These are phyloP conservation scores for Cutaneotrichosporon daszewskae DNA, from an alignment of 1,284 basidiomycete species.

Conservation along the genomic window DNA sequence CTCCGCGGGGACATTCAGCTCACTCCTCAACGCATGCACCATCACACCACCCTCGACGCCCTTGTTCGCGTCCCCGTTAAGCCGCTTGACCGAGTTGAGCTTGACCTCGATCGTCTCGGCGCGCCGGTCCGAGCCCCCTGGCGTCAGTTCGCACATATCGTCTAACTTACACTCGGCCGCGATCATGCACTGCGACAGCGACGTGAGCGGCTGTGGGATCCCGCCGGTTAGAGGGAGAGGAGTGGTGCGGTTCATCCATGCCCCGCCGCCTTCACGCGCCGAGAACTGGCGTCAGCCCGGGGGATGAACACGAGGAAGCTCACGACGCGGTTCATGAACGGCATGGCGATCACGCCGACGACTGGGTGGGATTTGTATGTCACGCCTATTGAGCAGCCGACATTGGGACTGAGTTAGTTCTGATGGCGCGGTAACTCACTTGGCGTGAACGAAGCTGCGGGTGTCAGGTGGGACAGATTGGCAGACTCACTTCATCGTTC, in stretches of 20 bases:
- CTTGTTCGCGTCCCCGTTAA: conserved; percentile 66
- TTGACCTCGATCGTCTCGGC: conserved; percentile 60
- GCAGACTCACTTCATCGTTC: conserved; percentile 43
- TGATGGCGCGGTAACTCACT: conserved; percentile 21
- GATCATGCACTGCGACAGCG: conserved; percentile 72
- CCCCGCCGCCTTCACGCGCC: conserved; percentile 69
- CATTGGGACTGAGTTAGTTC: conserved; percentile 29
- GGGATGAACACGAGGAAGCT: conserved; percentile 17
- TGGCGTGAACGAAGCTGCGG: conserved; percentile 41
- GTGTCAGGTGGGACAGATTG: conserved; percentile 5
- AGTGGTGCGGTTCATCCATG: conserved; percentile 61
- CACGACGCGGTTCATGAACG: conserved; percentile 75
- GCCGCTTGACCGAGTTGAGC: conserved; percentile 60
- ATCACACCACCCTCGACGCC: conserved; percentile 74
- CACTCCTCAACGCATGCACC: conserved; percentile 72
- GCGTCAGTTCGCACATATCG: conserved; percentile 3
- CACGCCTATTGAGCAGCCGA: conserved; percentile 67
- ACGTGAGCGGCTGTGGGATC: conserved; percentile 62
- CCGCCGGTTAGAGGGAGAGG: conserved; percentile 69
- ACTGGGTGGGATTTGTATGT: conserved; percentile 72
- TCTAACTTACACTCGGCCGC: conserved; percentile 63
- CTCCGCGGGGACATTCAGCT: conserved; percentile 3
- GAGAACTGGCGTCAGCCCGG: conserved; percentile 57
- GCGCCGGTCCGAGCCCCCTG: conserved; percentile 75
- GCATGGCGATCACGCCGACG: conserved; percentile 83